Conservation (phyloP, 179 eudicot genomes). For the Carnegiea gigantea region DNA sequence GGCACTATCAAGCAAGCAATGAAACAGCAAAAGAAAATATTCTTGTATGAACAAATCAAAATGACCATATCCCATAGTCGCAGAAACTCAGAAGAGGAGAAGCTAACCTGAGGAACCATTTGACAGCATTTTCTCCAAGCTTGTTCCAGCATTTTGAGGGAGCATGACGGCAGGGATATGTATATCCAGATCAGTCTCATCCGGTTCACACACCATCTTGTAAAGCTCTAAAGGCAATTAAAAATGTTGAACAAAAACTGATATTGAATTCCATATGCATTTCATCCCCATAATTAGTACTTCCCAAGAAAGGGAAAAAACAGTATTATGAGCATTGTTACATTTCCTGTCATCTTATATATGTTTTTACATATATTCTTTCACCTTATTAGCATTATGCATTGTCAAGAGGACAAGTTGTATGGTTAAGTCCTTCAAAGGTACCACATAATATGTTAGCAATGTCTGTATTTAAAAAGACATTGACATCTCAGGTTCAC, state of each 20-base stretch:
- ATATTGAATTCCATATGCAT: not conserved
- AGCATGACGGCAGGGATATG: constrained; percentile 82
- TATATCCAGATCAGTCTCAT: constrained; percentile 82
- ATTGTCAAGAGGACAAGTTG: not conserved
- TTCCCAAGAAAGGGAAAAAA: not conserved
- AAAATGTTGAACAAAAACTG: not conserved
- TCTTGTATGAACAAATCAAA: not conserved
- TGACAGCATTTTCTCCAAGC: constrained; percentile 59
- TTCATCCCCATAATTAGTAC: not conserved
- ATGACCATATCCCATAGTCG: not conserved
- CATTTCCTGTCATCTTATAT: not conserved
- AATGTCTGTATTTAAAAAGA: not conserved
- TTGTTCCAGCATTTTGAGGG: constrained; percentile 72
- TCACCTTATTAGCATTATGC: not conserved
- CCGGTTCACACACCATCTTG: constrained; percentile 89
- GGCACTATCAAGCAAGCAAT: constrained; percentile 11
- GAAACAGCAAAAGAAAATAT: constrained; percentile 2
- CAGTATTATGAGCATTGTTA: not conserved
- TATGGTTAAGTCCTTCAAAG: not conserved
- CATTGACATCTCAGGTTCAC: not conserved
- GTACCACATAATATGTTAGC: not conserved
- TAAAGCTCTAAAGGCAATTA: constrained; percentile 61
- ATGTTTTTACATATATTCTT: not conserved
- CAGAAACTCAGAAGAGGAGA: not conserved
- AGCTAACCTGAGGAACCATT: constrained; percentile 58